Percentiles rank a stretch among this genome's conserved stretches.
Evolutionary conservation across 2,329 filamentous ascomycete species (phyloP).

Genomic region (Fusarium redolens): DNA sequence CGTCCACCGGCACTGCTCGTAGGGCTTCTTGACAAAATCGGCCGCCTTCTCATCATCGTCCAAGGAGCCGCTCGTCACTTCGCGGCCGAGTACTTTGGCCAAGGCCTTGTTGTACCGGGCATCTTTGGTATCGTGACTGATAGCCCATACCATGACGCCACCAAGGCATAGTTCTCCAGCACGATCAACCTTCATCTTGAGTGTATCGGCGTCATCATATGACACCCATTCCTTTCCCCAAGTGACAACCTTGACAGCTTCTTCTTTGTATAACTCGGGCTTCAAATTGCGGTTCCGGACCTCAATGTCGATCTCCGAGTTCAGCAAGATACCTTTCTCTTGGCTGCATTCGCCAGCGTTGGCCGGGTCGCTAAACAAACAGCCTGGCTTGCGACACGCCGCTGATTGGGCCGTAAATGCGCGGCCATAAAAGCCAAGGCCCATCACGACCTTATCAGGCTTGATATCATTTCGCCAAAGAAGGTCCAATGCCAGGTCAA

Average conservation of each 20-base stretch:
- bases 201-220: slow-evolving; percentile 14
- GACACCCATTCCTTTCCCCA: slow-evolving; percentile 10
- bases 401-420: slow-evolving; percentile 15
- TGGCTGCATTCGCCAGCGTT: slow-evolving; percentile 1
- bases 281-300: background rate
- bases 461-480: slow-evolving; percentile 20
- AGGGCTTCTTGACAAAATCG: background rate
- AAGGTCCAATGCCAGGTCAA: slow-evolving; percentile 5
- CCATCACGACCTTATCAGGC: slow-evolving; percentile 6
- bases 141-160: slow-evolving; percentile 30
- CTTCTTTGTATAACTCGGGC: background rate
- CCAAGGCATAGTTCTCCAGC: slow-evolving; percentile 8
- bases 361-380: background rate
- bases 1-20: slow-evolving; percentile 17
- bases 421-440: slow-evolving; percentile 18
- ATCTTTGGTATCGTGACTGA: slow-evolving; percentile 19
- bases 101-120: slow-evolving; percentile 12
- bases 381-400: slow-evolving; percentile 6
- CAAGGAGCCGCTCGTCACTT: background rate
- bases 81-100: background rate
- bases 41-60: background rate
- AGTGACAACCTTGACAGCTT: slow-evolving; percentile 1
- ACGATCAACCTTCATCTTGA: slow-evolving; percentile 5
- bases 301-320: slow-evolving; percentile 7
- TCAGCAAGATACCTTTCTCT: background rate